Conservation (phyloP, 257 asterid genomes). For the Hygrophila difformis region DNA sequence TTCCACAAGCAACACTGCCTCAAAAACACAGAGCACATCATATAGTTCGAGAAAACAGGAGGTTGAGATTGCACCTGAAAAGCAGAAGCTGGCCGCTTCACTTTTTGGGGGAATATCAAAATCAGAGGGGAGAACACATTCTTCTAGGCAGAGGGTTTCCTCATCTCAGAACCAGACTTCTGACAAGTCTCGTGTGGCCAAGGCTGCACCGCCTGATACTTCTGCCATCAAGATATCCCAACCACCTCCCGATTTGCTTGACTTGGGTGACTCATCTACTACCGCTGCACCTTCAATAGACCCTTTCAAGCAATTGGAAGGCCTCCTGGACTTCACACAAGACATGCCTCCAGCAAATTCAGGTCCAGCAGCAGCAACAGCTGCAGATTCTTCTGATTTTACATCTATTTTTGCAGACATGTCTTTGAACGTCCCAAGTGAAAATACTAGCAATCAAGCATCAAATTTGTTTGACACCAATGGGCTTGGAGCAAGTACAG, state of each 20-base stretch:
- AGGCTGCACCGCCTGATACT: slow-evolving; percentile 30
- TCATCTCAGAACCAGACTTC: slow-evolving; percentile 33
- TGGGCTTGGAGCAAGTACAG: slow-evolving; percentile 40
- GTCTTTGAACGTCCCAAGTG: slow-evolving; percentile 34
- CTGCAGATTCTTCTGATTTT: slow-evolving; percentile 43
- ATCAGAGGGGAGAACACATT: slow-evolving; percentile 46
- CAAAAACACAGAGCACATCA: slow-evolving; percentile 32
- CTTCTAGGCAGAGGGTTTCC: slow-evolving; percentile 37
- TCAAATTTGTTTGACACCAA: slow-evolving; percentile 25
- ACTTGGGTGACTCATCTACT: slow-evolving; percentile 66
- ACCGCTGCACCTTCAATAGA: slow-evolving; percentile 40
- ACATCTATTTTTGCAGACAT: slow-evolving; percentile 52
- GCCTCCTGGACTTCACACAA: slow-evolving; percentile 60
- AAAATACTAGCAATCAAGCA: slow-evolving; percentile 17
- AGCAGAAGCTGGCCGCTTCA: slow-evolving; percentile 90
- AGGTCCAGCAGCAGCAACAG: slow-evolving; percentile 30
- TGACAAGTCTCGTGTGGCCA: slow-evolving; percentile 37
- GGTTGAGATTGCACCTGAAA: slow-evolving; percentile 62
- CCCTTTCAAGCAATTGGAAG: slow-evolving; percentile 86
- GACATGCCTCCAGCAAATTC: slow-evolving; percentile 28
- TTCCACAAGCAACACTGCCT: slow-evolving; percentile 31
- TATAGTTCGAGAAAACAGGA: slow-evolving; percentile 54
- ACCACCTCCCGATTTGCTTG: slow-evolving; percentile 86
- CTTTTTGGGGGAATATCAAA: slow-evolving; percentile 68
- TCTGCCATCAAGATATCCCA: slow-evolving; percentile 39